Base-by-base conservation (phyloP, 2,329 filamentous ascomycete species). In the Fusarium sp. region DNA sequence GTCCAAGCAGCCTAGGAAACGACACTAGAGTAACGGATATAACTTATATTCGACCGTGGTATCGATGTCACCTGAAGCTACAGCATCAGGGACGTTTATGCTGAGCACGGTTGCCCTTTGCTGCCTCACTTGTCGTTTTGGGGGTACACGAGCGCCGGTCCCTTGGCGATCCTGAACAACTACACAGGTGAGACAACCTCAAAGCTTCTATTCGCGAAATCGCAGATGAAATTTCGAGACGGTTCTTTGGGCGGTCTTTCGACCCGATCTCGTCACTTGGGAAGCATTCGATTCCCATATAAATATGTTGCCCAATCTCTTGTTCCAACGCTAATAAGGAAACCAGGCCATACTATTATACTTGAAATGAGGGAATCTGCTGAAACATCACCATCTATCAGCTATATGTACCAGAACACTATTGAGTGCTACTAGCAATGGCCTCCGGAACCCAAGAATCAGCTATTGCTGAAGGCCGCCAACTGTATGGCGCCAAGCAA, bases 381-480 rank as follows among this genome's bases (percentile, higher is more conserved):
- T 45, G 18, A 45, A 29, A 21, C 19, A 29, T 41, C 33, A 31
- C 27, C 25, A 27, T 48, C 54, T 33, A 38, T 39, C 29, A 23
- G 19, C n/a, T 27, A 37, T 10, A 39, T 19, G 27, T 18, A 35
- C 18, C 25, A n/a, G n/a, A 54, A 42, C 3, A 29, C 15, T 25
- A 21, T 25, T 31, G 12, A 27, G 16, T 23, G 16, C 21, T 33
- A 33, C 18, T 44, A 52, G 46, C n/a, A 46, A 76, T 77, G 75
- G 35, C 63, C n/a, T 66, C 64, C 11, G 56, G 64, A 52, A 62
- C 74, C 14, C 69, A 78, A 38, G 79, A 82, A 63, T 73, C 75
- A 23, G 76, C 76, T 27, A 79, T 83, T 46, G 66, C 76, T 25
- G 76, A 79, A 61, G 81, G 80, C 21, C 80, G 81, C 33, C 76